Evolutionary conservation across 371 early-diverging fungal genomes (phyloP), one percentile per base, ranked within the genome.

Genomic region (Mortierella sp.): DNA sequence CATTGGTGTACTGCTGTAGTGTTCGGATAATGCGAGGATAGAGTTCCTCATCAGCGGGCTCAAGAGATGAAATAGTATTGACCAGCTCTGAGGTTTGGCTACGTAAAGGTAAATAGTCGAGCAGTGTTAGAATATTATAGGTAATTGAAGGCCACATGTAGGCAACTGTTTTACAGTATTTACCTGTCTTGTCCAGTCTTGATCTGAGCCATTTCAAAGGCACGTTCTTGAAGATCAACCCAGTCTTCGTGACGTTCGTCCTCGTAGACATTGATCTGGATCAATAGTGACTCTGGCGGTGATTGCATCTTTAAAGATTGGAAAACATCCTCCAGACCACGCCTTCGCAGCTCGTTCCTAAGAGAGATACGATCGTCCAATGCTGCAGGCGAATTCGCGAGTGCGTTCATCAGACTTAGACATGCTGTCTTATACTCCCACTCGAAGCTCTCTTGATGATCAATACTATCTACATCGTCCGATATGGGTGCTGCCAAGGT

Each of bases 251-350:
- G 80, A 16, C 84, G 84, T 35, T 87, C 86, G 20, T 87, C 84
- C 30, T 86, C 63, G 60, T 90, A 92, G 49, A 66, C 68, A 26
- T 84, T 79, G 51, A 87, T 81, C 67, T 85, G 84, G 20, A 85
- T 86, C 47, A 85, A 45, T 10, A 88, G 68, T 16, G 83, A 84
- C 52, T 87, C 88, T 37, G 85, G 86, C 4, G 86, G 86, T 0
- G 75, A 77, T 16, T 75, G 73, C 67, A 72, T 66, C 66, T 78
- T 73, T 22, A 87, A 69, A 16, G 74, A 70, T 64, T 85, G 66
- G 37, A 90, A 83, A 32, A 87, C 83, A 22, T 86, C 87, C 63
- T 87, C 87, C 26, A 91, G 70, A 2, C 91, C 93, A 62, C 93
- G 86, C 52, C 91, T 74, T 47, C 87, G 81, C 30, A 92, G 73